Conservation (phyloP, 306 rosid species). For the Mucuna pruriens region DNA sequence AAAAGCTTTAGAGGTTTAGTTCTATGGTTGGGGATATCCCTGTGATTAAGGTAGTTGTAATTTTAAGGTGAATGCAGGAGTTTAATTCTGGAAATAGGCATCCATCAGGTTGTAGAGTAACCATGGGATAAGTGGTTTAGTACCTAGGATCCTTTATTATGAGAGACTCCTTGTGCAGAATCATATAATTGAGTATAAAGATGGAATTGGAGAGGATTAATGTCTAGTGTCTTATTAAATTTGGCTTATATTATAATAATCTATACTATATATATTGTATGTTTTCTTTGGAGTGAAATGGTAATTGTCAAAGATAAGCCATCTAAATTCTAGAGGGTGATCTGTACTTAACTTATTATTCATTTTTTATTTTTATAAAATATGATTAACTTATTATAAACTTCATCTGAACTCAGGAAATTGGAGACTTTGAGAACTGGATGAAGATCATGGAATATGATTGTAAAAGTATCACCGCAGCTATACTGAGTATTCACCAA, state of each 20-base stretch:
- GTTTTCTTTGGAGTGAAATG: constrained; percentile 9
- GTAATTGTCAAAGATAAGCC: not conserved
- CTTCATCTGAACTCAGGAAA: constrained; percentile 52
- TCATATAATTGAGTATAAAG: constrained; percentile 2
- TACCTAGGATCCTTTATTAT: not conserved
- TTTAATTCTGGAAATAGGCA: not conserved
- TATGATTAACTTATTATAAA: not conserved
- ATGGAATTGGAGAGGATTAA: constrained; percentile 19
- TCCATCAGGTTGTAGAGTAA: not conserved
- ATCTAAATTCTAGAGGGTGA: not conserved
- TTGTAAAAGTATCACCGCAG: constrained; percentile 65
- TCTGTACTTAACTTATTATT: not conserved
- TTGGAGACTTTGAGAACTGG: constrained; percentile 79
- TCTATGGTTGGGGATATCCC: not conserved
- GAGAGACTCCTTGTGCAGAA: not conserved
- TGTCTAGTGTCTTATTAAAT: not conserved
- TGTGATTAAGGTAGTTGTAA: not conserved
- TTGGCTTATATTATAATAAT: not conserved
- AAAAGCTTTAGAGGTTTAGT: not conserved
- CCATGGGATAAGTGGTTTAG: not conserved
- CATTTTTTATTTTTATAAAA: not conserved
- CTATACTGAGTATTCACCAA: constrained; percentile 67
- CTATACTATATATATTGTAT: not conserved
- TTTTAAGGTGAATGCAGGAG: constrained; percentile 1
- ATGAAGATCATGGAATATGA: constrained; percentile 70